A percentile compares a stretch with the other conserved stretches of the same genome.
These are phyloP conservation scores for Firmiana major DNA, from an alignment of 345 rosid species.

Conservation along the genomic window DNA sequence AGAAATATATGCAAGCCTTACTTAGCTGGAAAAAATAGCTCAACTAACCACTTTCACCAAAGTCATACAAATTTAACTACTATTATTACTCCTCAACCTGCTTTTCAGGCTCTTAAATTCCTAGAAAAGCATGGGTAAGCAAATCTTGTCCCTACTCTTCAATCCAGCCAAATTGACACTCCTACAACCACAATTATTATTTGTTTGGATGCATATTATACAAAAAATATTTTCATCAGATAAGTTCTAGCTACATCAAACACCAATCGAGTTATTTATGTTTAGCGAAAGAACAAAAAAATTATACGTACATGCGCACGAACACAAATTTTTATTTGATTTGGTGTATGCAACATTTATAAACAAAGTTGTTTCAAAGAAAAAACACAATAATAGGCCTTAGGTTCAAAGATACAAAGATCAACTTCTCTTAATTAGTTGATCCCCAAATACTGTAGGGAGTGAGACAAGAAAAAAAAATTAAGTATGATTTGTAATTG, in stretches of 20 bases:
- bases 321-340: not conserved
- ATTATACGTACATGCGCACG: not conserved
- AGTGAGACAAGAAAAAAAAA: too few species aligned
- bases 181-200: not conserved
- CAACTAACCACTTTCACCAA: constrained; percentile 19
- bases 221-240: not conserved
- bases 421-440: not conserved
- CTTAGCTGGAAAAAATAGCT: constrained; percentile 23
- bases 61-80: constrained; percentile 2
- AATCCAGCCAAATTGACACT: not conserved
- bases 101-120: constrained; percentile 31
- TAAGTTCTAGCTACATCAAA: not conserved
- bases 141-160: constrained; percentile 5
- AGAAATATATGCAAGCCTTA: not conserved
- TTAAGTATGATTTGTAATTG: not conserved
- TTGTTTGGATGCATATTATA: not conserved
- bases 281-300: not conserved
- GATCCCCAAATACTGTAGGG: not conserved
- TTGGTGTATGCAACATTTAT: too few species aligned
- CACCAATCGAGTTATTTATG: not conserved
- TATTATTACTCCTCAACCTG: constrained; percentile 14
- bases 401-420: not conserved
- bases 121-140: constrained; percentile 2
- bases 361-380: too few species aligned
- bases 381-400: too few species aligned